These are phyloP conservation scores for Gossypium davidsonii DNA, from an alignment of 441 rosid genomes.

Conservation along the genomic window DNA sequence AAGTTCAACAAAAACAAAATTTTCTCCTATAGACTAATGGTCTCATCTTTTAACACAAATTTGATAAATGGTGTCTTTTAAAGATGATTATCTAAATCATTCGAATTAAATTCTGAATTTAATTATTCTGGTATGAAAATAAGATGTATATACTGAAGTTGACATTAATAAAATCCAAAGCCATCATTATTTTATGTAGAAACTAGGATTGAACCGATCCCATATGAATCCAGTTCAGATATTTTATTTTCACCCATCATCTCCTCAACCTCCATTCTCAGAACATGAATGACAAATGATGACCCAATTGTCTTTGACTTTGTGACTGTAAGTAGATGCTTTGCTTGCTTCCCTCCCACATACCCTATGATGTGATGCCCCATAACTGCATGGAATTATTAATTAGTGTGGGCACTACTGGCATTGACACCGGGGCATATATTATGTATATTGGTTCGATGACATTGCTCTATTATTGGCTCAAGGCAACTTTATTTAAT, in stretches of 20 bases:
- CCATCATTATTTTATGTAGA: neutral
- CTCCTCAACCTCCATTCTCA: neutral
- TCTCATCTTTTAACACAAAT: neutral
- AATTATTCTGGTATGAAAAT: neutral
- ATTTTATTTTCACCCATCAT: neutral
- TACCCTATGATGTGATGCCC: neutral
- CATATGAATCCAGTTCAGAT: neutral
- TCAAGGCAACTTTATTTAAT: neutral
- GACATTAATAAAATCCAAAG: neutral
- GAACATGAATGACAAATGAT: neutral
- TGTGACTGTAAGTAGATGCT: neutral
- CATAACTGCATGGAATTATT: neutral
- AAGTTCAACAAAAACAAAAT: no score
- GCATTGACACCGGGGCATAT: no score
- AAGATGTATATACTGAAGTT: neutral
- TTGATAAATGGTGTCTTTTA: no score
- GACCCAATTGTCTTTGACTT: neutral
- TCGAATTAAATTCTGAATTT: no score
- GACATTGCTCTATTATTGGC: neutral
- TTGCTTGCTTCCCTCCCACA: neutral
- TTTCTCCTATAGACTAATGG: no score
- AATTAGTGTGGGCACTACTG: neutral
- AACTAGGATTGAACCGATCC: neutral
- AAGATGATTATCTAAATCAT: no score
- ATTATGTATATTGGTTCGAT: neutral